Evolutionary conservation across 768 basidiomycete genomes (phyloP).

Genomic region (Kwoniella pini): DNA sequence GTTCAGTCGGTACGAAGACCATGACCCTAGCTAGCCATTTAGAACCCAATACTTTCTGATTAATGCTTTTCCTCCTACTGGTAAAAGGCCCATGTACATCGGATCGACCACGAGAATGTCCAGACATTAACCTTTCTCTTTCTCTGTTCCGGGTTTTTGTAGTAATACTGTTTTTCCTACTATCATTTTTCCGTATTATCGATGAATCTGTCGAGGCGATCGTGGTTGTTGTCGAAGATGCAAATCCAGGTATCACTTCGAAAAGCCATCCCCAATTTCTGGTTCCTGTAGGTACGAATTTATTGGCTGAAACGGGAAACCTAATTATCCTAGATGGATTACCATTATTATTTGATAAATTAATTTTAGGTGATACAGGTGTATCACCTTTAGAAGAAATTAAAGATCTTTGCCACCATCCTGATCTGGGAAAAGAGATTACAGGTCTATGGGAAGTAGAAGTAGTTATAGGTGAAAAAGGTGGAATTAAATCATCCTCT

Average conservation of each 20-base stretch:
- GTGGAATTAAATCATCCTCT: slow-evolving; percentile 26
- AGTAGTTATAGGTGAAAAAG: slow-evolving; percentile 7
- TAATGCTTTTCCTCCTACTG: slow-evolving; percentile 7
- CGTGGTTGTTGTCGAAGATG: slow-evolving; percentile 7
- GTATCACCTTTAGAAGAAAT: neutral
- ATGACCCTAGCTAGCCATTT: slow-evolving; percentile 33
- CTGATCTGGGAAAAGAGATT: slow-evolving; percentile 11
- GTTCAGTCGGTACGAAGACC: slow-evolving; percentile 36
- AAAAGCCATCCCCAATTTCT: slow-evolving; percentile 32
- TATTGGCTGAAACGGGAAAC: slow-evolving; percentile 12
- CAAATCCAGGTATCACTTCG: slow-evolving; percentile 1
- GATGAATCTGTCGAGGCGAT: too few relatives aligned
- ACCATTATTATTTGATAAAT: neutral
- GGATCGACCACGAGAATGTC: neutral
- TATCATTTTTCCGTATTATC: neutral
- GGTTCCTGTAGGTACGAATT: slow-evolving; percentile 31
- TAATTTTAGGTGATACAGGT: slow-evolving; percentile 28
- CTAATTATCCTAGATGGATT: slow-evolving; percentile 10
- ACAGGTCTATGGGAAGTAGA: slow-evolving; percentile 7
- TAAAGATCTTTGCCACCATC: slow-evolving; percentile 21
- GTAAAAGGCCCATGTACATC: neutral
- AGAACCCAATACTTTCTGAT: slow-evolving; percentile 19
- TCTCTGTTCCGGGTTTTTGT: slow-evolving; percentile 28
- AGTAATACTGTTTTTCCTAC: slow-evolving; percentile 17
- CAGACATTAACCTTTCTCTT: slow-evolving; percentile 32